Evolutionary conservation across 345 rosid species (phyloP).

Genomic region (Odontarrhena argentea): DNA sequence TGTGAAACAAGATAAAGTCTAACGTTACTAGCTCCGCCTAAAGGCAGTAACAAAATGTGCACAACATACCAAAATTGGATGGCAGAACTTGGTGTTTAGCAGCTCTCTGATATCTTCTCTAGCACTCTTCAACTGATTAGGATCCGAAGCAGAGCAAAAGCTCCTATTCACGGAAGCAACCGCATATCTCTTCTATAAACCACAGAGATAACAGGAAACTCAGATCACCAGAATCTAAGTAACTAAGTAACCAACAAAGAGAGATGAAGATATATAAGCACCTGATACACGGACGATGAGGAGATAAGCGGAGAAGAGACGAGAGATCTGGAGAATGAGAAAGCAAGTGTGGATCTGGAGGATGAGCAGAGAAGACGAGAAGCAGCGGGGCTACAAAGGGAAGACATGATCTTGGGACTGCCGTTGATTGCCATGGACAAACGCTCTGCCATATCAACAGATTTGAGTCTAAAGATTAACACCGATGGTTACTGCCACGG

Average conservation of each 20-base stretch:
- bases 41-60: not conserved
- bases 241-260: not conserved
- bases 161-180: constrained; percentile 38
- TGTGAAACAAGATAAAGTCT: constrained; percentile 24
- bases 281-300: constrained; percentile 54
- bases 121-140: constrained; percentile 81
- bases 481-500: too few species aligned
- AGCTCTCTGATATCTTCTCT: constrained; percentile 83
- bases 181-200: constrained; percentile 48
- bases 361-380: constrained; percentile 53
- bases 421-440: constrained; percentile 27
- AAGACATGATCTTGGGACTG: constrained; percentile 34
- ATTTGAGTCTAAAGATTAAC: too few species aligned
- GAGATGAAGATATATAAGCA: constrained; percentile 26
- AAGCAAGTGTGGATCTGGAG: constrained; percentile 43
- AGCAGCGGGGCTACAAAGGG: constrained; percentile 51
- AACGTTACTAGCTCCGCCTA: too few species aligned
- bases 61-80: constrained; percentile 72
- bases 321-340: constrained; percentile 56
- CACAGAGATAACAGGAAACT: not conserved
- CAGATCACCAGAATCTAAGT: not conserved
- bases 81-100: constrained; percentile 69
- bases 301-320: constrained; percentile 54
- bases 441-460: constrained; percentile 25
- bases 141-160: constrained; percentile 70